A percentile compares a stretch with the other conserved stretches of the same genome.
Evolutionary conservation across 1,139 yeast genomes (phyloP).

Genomic region (Citeromyces hawaiiensis): DNA sequence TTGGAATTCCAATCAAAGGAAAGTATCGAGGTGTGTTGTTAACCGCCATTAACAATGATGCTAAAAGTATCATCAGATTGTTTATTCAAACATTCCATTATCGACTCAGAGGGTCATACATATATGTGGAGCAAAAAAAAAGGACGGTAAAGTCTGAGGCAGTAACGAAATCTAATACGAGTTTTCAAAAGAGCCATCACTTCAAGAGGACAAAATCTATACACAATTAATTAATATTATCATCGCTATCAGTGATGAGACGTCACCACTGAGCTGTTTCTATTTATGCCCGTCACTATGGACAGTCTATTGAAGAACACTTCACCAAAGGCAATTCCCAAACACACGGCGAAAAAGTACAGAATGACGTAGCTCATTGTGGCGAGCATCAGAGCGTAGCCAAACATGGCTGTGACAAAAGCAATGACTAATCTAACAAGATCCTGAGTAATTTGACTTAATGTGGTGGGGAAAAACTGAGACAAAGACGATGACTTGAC

Average conservation of each 20-base stretch:
- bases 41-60: too few species aligned
- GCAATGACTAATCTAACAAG: conserved; percentile 37
- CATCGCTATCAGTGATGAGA: neutral
- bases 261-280: conserved; percentile 12
- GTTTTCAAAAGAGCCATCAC: too few species aligned
- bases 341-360: conserved; percentile 59
- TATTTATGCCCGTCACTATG: conserved; percentile 20
- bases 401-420: conserved; percentile 49
- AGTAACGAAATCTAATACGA: too few species aligned
- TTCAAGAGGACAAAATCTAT: too few species aligned
- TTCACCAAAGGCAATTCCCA: conserved; percentile 59
- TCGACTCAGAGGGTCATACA: too few species aligned
- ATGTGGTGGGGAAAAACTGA: conserved; percentile 25
- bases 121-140: too few species aligned
- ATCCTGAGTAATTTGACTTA: conserved; percentile 31
- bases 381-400: conserved; percentile 64
- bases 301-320: conserved; percentile 49
- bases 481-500: conserved; percentile 13
- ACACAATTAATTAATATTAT: too few species aligned
- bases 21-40: too few species aligned
- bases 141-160: too few species aligned
- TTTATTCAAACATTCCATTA: too few species aligned
- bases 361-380: conserved; percentile 57
- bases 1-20: too few species aligned
- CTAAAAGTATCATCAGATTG: too few species aligned